phyloP scores from a whole-genome alignment of 495 filamentous ascomycete genomes.

The Penicillium subrubescens region DNA sequence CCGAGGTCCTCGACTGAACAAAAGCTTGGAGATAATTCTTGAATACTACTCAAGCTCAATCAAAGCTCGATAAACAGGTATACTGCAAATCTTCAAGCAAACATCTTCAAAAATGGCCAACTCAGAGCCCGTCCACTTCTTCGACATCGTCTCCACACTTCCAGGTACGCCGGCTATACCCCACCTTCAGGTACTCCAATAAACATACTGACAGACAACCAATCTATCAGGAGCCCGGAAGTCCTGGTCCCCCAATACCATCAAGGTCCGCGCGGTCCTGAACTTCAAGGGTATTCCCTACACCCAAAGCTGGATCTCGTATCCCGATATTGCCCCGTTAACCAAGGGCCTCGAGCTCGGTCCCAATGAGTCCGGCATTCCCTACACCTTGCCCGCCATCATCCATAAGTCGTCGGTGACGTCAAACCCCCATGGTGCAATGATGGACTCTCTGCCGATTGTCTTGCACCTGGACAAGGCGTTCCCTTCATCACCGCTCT shows the following conservation, averaged over 20 bases:
- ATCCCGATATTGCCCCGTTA: conserved; percentile 43
- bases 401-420: conserved; percentile 29
- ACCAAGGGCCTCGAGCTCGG: conserved; percentile 27
- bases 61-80: not conserved
- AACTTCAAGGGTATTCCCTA: conserved; percentile 47
- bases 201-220: not conserved
- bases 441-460: conserved; percentile 46
- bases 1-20: not conserved
- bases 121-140: conserved; percentile 39
- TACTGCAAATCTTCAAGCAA: not conserved
- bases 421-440: conserved; percentile 28
- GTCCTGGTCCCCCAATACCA: conserved; percentile 46
- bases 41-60: not conserved
- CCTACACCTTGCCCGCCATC: conserved; percentile 46
- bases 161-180: conserved; percentile 26
- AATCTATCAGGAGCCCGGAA: conserved; percentile 30
- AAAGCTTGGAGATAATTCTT: not conserved
- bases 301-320: conserved; percentile 45
- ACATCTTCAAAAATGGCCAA: conserved; percentile 26
- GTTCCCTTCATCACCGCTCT: conserved; percentile 34
- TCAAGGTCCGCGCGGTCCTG: conserved; percentile 39
- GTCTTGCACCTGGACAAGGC: conserved; percentile 38
- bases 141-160: conserved; percentile 39
- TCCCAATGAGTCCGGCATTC: conserved; percentile 22
- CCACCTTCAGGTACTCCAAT: not conserved